These are phyloP conservation scores for Tetramitus jugosus DNA, from an alignment of 208 protist genomes.

Conservation along the genomic window DNA sequence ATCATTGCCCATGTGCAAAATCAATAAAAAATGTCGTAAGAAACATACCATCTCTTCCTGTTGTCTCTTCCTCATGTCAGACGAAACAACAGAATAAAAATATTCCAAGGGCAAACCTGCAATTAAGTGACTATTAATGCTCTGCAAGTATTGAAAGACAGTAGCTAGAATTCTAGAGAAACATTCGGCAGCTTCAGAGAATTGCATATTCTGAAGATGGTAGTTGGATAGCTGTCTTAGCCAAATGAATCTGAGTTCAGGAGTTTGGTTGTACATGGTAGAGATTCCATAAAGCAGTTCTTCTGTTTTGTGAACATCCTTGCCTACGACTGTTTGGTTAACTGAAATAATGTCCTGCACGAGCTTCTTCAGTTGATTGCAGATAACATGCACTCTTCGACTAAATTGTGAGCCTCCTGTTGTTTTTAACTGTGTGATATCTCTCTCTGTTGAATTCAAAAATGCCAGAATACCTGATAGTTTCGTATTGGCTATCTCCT, in stretches of 20 bases:
- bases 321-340: neutral
- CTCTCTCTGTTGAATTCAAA: neutral
- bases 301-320: slow-evolving; percentile 4
- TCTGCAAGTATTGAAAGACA: neutral
- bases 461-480: neutral
- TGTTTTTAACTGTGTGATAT: neutral
- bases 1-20: too few relatives aligned
- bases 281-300: slow-evolving; percentile 14
- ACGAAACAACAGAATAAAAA: neutral
- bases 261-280: neutral
- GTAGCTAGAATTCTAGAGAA: neutral
- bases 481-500: neutral
- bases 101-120: too few relatives aligned
- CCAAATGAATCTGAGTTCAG: slow-evolving; percentile 16
- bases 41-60: too few relatives aligned
- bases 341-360: neutral
- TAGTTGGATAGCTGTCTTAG: neutral
- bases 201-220: neutral
- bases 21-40: too few relatives aligned
- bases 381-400: neutral
- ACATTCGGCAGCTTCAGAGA: neutral
- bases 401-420: neutral
- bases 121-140: too few relatives aligned
- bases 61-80: too few relatives aligned
- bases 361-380: neutral